Conservation (phyloP, 2,329 filamentous ascomycete species). For the Penicillium sp. region DNA sequence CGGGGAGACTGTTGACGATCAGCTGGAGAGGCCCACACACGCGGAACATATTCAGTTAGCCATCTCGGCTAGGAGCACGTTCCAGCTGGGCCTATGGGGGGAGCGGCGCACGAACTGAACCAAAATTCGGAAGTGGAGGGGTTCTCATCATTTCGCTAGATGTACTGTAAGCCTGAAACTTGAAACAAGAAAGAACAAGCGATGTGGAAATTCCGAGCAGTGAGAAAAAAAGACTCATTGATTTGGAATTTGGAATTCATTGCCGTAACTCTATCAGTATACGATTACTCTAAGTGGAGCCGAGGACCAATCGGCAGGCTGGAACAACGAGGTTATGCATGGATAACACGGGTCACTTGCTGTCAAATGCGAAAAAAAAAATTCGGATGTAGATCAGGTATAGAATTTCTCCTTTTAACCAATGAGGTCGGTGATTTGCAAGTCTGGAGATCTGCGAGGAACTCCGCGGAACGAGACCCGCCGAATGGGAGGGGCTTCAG, state of each 20-base stretch:
- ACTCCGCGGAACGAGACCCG: slow-evolving; percentile 2
- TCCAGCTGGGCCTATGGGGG: slow-evolving; percentile 1
- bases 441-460: slow-evolving; percentile 3
- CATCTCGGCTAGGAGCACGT: slow-evolving; percentile 8
- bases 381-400: slow-evolving; percentile 7
- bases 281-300: slow-evolving; percentile 7
- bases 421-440: not conserved
- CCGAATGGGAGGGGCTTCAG: not conserved
- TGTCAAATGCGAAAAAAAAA: slow-evolving; percentile 11
- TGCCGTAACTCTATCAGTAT: slow-evolving; percentile 2
- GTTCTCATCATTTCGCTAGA: not conserved
- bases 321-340: slow-evolving; percentile 5
- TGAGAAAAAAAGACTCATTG: not conserved
- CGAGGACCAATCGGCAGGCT: slow-evolving; percentile 9
- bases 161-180: no score
- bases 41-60: slow-evolving; percentile 2
- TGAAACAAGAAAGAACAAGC: no score
- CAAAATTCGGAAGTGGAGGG: not conserved
- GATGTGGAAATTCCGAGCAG: not conserved
- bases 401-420: not conserved
- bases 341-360: slow-evolving; percentile 12
- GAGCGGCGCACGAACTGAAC: not conserved
- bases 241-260: slow-evolving; percentile 11
- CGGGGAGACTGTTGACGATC: slow-evolving; percentile 3
- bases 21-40: slow-evolving; percentile 1